Conservation (phyloP, 805 yeast genomes). For the Saturnispora quitensis region DNA sequence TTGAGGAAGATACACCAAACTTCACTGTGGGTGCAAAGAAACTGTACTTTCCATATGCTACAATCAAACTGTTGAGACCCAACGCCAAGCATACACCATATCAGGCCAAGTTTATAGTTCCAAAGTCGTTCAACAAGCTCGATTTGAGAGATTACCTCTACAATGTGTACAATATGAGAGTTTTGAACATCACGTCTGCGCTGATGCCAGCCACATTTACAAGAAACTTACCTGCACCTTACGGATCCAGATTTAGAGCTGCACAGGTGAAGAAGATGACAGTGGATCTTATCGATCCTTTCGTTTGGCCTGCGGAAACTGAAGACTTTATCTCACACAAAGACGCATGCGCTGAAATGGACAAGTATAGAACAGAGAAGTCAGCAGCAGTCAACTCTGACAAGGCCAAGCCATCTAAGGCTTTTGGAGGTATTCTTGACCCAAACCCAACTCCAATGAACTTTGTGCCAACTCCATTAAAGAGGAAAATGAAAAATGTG, state of each 20-base stretch:
- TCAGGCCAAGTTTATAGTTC: slow-evolving; percentile 94
- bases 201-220: slow-evolving; percentile 63
- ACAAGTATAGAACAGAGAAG: slow-evolving; percentile 43
- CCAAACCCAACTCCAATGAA: slow-evolving; percentile 52
- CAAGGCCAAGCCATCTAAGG: slow-evolving; percentile 51
- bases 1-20: slow-evolving; percentile 62
- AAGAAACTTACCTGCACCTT: slow-evolving; percentile 43
- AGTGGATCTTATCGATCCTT: slow-evolving; percentile 91
- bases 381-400: slow-evolving; percentile 54
- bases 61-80: slow-evolving; percentile 74
- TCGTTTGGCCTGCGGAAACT: slow-evolving; percentile 80
- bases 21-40: slow-evolving; percentile 72
- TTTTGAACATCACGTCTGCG: slow-evolving; percentile 80
- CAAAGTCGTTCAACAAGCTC: slow-evolving; percentile 85
- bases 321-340: slow-evolving; percentile 27
- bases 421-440: slow-evolving; percentile 63
- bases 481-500: slow-evolving; percentile 38
- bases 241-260: slow-evolving; percentile 60
- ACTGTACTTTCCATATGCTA: slow-evolving; percentile 77
- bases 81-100: slow-evolving; percentile 96
- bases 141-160: slow-evolving; percentile 91
- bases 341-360: slow-evolving; percentile 35
- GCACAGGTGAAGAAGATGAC: slow-evolving; percentile 94
- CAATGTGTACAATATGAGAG: slow-evolving; percentile 84
- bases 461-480: slow-evolving; percentile 45